phyloP scores from a whole-genome alignment of 345 rosid species.

The Aquilaria sinensis region DNA sequence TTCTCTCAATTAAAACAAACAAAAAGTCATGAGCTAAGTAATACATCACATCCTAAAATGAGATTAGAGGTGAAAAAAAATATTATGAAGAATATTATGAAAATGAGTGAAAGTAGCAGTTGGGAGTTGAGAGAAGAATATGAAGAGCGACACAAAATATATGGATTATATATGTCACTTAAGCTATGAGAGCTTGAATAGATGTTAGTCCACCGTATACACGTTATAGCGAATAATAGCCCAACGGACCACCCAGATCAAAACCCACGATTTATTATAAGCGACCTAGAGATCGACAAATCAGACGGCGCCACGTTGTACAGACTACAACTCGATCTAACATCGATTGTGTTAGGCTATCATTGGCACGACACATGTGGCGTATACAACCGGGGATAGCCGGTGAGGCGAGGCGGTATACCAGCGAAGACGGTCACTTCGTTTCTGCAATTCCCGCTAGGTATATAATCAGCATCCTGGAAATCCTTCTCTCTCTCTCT shows the following conservation, averaged over 20 bases:
- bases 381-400: background rate
- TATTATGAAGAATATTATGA: no score
- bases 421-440: slow-evolving; percentile 37
- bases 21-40: no score
- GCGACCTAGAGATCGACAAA: slow-evolving; percentile 8
- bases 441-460: slow-evolving; percentile 42
- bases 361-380: slow-evolving; percentile 25
- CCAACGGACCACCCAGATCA: background rate
- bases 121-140: no score
- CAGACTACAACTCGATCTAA: slow-evolving; percentile 25
- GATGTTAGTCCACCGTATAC: no score
- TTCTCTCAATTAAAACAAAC: no score
- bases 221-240: no score
- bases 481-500: background rate
- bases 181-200: no score
- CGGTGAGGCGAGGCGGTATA: slow-evolving; percentile 13
- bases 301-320: slow-evolving; percentile 16
- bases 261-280: slow-evolving; percentile 4
- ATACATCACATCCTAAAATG: no score
- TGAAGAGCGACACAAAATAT: no score
- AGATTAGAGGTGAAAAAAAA: no score
- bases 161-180: no score
- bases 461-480: slow-evolving; percentile 32
- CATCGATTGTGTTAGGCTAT: slow-evolving; percentile 19
- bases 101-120: no score